Base-by-base conservation (phyloP, 2,329 filamentous ascomycete species). In the Fusarium siculi region DNA sequence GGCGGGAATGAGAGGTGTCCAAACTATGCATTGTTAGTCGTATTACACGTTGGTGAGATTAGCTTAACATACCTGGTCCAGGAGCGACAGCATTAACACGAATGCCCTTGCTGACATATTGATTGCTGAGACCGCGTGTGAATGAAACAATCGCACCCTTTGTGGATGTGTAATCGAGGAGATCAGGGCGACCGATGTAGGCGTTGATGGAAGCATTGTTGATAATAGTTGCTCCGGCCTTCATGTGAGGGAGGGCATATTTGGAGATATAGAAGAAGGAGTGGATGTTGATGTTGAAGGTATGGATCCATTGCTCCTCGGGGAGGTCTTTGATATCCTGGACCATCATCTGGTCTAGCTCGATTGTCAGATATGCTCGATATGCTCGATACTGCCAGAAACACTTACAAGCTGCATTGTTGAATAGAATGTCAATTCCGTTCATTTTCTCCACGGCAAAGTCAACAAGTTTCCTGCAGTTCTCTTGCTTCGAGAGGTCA, bases 161-260 rank as follows among this genome's bases (percentile, higher is more conserved):
- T 32, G 92, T 94, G 4, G 91, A 90, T 0, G 93, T 95, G 84
- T 96, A 96, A 81, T 96, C 93, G 54, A 96, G 88, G 4, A 96
- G 87, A 76, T 96, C 93, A 0, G 92, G 91, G 4, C 93, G 92
- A 43, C 93, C 93, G 65, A 95, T 89, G 82, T 96, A 96, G 32
- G 91, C 93, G 80, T 96, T 96, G 80, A 96, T 91, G 37, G 92
- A 95, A 49, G 93, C 91, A 79, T 94, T 95, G 85, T 96, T 96
- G 87, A 97, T 94, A 80, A 97, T 94, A 32, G 90, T 91, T 63
- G 90, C 87, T 40, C 94, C 93, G n/a, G 82, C 81, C 78, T 89
- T 88, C 90, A 96, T 93, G 81, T 95, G 92, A 2, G 90, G 90
- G 16, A 96, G 85, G 18, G 87, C 83, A 78, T 95, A 94, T 81